Conservation (phyloP, 1,139 yeast genomes). For the Scheffersomyces stambukii region DNA sequence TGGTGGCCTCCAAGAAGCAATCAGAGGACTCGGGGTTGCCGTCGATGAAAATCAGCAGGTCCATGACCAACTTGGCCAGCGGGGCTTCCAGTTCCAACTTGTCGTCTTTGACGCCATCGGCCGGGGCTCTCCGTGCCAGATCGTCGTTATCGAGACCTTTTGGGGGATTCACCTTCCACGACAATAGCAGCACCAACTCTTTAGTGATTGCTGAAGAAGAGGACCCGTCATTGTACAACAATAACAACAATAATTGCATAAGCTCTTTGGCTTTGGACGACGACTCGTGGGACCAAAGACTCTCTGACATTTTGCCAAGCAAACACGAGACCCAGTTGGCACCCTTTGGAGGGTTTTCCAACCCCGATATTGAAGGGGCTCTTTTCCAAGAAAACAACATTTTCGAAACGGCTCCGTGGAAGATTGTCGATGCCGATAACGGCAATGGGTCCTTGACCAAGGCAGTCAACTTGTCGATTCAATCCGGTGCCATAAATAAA, state of each 20-base stretch:
- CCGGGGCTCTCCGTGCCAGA: neutral
- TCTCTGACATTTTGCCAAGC: conserved; percentile 8
- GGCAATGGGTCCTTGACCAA: conserved; percentile 90
- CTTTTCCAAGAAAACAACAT: conserved; percentile 46
- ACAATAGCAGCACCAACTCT: conserved; percentile 28
- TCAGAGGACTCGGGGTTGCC: conserved; percentile 34
- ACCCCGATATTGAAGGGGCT: conserved; percentile 43
- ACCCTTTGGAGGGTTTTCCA: conserved; percentile 76
- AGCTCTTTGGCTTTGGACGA: neutral
- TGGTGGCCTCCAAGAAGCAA: conserved; percentile 33
- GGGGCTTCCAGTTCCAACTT: conserved; percentile 24
- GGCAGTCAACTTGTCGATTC: conserved; percentile 67
- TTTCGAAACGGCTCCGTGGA: conserved; percentile 75
- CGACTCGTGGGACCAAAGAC: neutral
- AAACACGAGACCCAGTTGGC: conserved; percentile 40
- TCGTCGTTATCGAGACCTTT: neutral
- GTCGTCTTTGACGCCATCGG: conserved; percentile 11
- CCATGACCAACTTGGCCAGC: conserved; percentile 4
- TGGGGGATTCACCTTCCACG: conserved; percentile 20
- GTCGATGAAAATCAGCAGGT: conserved; percentile 38
- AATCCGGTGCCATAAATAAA: conserved; percentile 41
- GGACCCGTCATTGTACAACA: conserved; percentile 7
- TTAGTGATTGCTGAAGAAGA: conserved; percentile 23
- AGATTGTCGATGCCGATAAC: conserved; percentile 59
- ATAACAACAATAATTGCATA: no score